Evolutionary conservation across 495 filamentous ascomycete genomes (phyloP).

Genomic region (Immersiella caudata): DNA sequence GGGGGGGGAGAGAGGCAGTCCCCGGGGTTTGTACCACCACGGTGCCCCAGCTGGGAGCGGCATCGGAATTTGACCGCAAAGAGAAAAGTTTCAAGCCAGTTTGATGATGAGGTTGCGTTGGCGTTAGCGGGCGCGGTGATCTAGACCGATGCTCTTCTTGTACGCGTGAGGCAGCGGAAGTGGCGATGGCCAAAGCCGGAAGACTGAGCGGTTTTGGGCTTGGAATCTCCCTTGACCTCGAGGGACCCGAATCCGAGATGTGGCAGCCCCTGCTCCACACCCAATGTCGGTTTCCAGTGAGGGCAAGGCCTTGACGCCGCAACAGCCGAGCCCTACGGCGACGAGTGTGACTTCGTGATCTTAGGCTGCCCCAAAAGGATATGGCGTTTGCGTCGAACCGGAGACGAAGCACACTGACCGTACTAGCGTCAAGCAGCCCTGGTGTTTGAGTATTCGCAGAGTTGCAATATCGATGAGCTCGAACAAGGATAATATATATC

Average conservation of each 20-base stretch:
- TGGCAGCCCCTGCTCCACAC: not conserved
- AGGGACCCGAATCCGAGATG: not conserved
- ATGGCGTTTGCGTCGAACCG: not conserved
- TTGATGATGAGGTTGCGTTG: slow-evolving; percentile 1
- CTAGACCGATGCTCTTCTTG: not conserved
- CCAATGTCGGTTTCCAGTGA: not conserved
- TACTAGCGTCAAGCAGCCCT: not conserved
- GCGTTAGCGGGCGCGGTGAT: not conserved
- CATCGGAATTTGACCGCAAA: not conserved
- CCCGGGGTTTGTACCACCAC: not conserved
- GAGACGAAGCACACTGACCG: not conserved
- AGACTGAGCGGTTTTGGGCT: not conserved
- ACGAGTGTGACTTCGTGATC: not conserved
- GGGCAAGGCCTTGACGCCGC: not conserved
- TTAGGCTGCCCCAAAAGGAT: not conserved
- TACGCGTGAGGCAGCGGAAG: not conserved
- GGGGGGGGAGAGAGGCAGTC: too few species aligned
- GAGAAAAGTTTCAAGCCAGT: not conserved
- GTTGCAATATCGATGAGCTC: slow-evolving; percentile 23
- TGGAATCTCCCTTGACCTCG: not conserved
- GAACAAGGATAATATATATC: slow-evolving; percentile 13
- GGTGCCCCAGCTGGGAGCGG: not conserved
- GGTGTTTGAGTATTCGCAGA: slow-evolving; percentile 18
- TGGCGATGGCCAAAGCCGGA: not conserved
- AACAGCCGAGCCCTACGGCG: not conserved